These are phyloP conservation scores for Triadica sebifera DNA, from an alignment of 345 rosid species.

Conservation along the genomic window DNA sequence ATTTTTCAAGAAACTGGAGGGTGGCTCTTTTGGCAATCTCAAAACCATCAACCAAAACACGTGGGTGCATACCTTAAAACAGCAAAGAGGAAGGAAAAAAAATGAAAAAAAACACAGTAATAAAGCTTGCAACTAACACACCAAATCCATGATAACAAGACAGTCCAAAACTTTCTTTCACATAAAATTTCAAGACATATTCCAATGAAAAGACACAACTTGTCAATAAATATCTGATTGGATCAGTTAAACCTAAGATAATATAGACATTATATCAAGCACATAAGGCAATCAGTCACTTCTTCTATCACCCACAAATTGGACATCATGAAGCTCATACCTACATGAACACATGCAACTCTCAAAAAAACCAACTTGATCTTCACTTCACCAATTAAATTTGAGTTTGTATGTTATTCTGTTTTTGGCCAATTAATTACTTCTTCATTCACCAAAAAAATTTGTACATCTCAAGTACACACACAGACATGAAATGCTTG, in stretches of 20 bases:
- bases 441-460: background rate
- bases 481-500: background rate
- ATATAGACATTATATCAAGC: background rate
- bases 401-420: background rate
- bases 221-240: background rate
- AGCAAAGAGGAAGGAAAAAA: background rate
- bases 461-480: background rate
- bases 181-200: background rate
- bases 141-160: background rate
- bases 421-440: background rate
- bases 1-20: slow-evolving; percentile 83
- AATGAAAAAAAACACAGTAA: background rate
- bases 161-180: background rate
- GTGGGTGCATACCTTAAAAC: slow-evolving; percentile 89
- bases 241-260: background rate
- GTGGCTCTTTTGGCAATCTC: slow-evolving; percentile 96
- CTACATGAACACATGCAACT: background rate
- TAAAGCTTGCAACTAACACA: background rate
- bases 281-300: background rate
- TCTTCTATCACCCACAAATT: background rate
- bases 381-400: background rate
- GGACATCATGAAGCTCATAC: background rate
- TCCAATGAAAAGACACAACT: background rate
- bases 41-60: slow-evolving; percentile 96
- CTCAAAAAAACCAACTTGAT: background rate